Base-by-base conservation (phyloP, 768 basidiomycete species). In the Naganishia friedmannii region DNA sequence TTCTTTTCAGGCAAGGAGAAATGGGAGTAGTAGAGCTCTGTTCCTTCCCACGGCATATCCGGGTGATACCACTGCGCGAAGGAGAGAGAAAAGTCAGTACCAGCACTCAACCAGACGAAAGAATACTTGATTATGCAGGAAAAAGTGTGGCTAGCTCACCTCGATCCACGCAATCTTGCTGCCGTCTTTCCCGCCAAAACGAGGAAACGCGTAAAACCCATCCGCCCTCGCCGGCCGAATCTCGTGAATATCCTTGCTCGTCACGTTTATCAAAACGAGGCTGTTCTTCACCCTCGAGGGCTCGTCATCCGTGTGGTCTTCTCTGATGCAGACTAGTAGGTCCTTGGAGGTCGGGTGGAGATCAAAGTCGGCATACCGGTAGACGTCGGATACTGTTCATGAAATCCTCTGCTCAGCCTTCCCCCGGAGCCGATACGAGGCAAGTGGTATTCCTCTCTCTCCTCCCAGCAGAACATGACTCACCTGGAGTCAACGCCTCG, bases 31-130 rank as follows among this genome's bases (percentile, higher is more conserved):
- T 84, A 82, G 69, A 90, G 82, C 73, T 85, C 80, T 0, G 84
- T 82, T 3, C 87, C 88, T 74, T 89, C 86, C 88, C 89, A 91
- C 17, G 89, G 86, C 87, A 88, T 87, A 70, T 87, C 84, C 0
- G 88, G 88, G 63, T 88, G 88, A n/a, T 71, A 65, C 75, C 71
- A 72, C 71, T 73, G 42, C 17, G 9, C 34, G 26, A 19, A n/a
- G n/a, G n/a, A n/a, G n/a, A n/a, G n/a, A n/a, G n/a, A n/a, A n/a
- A 12, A 32, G 23, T 8, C 46, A 9, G 13, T 4, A 21, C 51
- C 23, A 32, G 31, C 53, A 29, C 26, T 37, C 6, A 37, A 37
- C 34, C 4, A 37, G 6, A 37, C 4, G 6, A 37, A 12, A 4
- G 34, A 12, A 4, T 4, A 37, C 12, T 37, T 37, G 34, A 12